These are phyloP conservation scores for Cydonia oblonga DNA, from an alignment of 331 rosid genomes.

Conservation along the genomic window DNA sequence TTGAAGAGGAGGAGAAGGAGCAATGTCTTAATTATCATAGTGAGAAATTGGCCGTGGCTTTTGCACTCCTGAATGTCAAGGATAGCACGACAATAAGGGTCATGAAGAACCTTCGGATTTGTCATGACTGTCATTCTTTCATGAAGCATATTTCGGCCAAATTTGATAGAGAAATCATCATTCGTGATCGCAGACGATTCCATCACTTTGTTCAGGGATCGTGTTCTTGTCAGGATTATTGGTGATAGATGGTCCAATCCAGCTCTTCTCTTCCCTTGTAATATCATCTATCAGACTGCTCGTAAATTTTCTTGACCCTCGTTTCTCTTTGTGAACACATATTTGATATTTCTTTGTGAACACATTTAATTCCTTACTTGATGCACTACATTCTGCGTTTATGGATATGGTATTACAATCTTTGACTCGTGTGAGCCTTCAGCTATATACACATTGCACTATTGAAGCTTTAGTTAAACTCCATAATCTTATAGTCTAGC, in stretches of 20 bases:
- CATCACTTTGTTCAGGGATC: conserved; percentile 49
- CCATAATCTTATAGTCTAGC: too few relatives aligned
- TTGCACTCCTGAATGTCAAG: conserved; percentile 38
- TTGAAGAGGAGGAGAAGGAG: conserved; percentile 65
- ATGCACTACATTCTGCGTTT: too few relatives aligned
- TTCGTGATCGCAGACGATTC: conserved; percentile 50
- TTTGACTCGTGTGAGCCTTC: too few relatives aligned
- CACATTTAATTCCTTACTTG: too few relatives aligned
- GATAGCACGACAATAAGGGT: conserved; percentile 42
- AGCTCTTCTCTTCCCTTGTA: background rate
- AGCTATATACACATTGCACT: too few relatives aligned
- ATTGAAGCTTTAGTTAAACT: too few relatives aligned
- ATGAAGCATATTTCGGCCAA: conserved; percentile 53
- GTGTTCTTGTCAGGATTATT: conserved; percentile 57
- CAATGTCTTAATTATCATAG: conserved; percentile 50
- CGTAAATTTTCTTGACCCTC: too few relatives aligned
- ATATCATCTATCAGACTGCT: background rate
- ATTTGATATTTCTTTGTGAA: too few relatives aligned
- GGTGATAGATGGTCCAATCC: conserved; percentile 26
- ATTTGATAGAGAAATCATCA: conserved; percentile 31
- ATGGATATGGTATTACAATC: too few relatives aligned
- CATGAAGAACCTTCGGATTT: conserved; percentile 59
- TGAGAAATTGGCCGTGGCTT: conserved; percentile 73
- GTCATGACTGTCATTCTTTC: conserved; percentile 61
- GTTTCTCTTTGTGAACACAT: too few relatives aligned